A percentile compares a stretch with the other conserved stretches of the same genome.
phyloP scores from a whole-genome alignment of 305 asterid species.

The Fraxinus angustifolia region DNA sequence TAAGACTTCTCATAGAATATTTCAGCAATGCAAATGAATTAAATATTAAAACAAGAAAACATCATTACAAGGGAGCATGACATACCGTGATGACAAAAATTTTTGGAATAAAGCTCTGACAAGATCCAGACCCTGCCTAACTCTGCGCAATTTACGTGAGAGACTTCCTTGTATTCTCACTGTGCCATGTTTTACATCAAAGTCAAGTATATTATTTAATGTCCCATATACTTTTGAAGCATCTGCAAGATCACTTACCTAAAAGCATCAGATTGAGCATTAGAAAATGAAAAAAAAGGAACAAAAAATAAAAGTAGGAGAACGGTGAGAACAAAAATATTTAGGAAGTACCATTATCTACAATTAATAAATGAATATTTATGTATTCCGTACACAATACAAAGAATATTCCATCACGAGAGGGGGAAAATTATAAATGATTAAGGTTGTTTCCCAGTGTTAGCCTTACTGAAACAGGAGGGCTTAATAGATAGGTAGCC shows the following conservation, averaged over 20 bases:
- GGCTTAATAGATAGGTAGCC: neutral
- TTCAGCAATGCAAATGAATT: neutral
- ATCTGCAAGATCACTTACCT: constrained; percentile 69
- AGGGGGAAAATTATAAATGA: neutral
- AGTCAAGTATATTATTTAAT: constrained; percentile 58
- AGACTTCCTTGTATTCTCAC: constrained; percentile 83
- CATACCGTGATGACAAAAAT: constrained; percentile 78
- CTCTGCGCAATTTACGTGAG: constrained; percentile 89
- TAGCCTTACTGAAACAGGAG: neutral
- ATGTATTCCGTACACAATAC: neutral
- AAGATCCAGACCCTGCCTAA: constrained; percentile 96
- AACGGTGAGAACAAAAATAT: neutral
- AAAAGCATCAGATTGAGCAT: constrained; percentile 10
- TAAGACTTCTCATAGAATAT: neutral
- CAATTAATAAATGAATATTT: neutral
- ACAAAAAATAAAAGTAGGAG: neutral
- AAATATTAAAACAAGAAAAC: neutral
- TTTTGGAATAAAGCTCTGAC: constrained; percentile 80
- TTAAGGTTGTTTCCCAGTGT: neutral
- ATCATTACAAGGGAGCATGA: constrained; percentile 1
- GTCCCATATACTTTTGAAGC: constrained; percentile 58
- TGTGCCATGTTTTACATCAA: constrained; percentile 49
- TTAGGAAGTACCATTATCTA: neutral
- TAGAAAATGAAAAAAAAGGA: neutral
- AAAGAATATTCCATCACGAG: neutral